Conservation (phyloP, 2,329 filamentous ascomycete genomes). For the Chalara sp. region DNA sequence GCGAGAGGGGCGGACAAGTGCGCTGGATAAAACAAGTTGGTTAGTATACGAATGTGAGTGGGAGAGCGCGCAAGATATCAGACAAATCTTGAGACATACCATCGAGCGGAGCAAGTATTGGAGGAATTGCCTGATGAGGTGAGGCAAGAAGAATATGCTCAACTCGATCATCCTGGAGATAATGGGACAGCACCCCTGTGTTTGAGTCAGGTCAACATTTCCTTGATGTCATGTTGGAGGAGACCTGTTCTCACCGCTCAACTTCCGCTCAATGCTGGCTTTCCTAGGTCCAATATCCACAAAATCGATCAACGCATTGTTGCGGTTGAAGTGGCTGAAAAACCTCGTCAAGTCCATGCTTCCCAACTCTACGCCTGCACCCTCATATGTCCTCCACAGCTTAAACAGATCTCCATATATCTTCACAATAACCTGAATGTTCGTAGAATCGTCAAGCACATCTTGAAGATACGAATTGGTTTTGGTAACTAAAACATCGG, state of each 20-base stretch:
- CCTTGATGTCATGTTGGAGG: background rate
- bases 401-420: slow-evolving; percentile 1
- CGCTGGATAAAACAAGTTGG: background rate
- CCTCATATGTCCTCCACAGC: background rate
- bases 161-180: background rate
- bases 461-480: background rate
- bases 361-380: background rate
- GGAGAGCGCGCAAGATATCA: too few relatives aligned
- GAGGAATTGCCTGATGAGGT: background rate
- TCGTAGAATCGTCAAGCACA: background rate
- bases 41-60: too few relatives aligned
- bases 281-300: background rate
- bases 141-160: background rate
- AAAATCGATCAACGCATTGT: background rate
- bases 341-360: background rate
- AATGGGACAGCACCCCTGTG: background rate
- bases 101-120: background rate
- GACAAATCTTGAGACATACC: background rate
- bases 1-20: background rate
- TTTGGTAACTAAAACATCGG: background rate
- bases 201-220: background rate
- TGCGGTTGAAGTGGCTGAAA: background rate
- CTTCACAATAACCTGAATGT: background rate
- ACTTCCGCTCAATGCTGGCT: background rate
- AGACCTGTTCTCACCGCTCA: background rate